Evolutionary conservation across 805 yeast species (phyloP).

Genomic region (Wickerhamia fluorescens): DNA sequence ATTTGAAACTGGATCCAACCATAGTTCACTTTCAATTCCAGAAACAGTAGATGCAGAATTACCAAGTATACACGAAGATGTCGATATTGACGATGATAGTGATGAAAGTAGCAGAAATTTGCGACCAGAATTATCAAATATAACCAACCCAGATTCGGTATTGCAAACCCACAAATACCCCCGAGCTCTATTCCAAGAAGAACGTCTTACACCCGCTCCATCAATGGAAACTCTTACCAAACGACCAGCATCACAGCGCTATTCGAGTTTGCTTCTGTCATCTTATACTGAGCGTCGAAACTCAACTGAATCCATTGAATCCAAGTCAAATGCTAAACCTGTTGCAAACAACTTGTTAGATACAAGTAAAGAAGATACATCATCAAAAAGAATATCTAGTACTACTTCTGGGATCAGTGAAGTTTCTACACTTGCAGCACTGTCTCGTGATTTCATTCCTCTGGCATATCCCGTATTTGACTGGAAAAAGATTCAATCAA

Average conservation of each 20-base stretch:
- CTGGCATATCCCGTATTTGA: constrained; percentile 28
- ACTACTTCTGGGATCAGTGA: constrained; percentile 1
- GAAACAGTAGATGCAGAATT: constrained; percentile 34
- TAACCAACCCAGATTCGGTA: constrained; percentile 16
- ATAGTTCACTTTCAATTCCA: constrained; percentile 29
- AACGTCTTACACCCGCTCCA: constrained; percentile 16
- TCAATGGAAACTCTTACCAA: constrained; percentile 5
- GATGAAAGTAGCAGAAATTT: constrained; percentile 2
- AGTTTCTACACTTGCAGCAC: constrained; percentile 1
- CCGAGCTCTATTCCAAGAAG: constrained; percentile 19
- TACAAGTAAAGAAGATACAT: neutral
- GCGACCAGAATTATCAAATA: neutral
- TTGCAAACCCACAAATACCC: constrained; percentile 16
- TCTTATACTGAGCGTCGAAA: neutral
- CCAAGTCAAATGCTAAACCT: neutral
- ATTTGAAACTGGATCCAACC: constrained; percentile 11
- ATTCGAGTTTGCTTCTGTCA: constrained; percentile 18
- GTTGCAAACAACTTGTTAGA: neutral
- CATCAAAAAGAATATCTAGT: constrained; percentile 1
- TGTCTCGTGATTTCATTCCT: constrained; percentile 2
- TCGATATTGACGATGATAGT: constrained; percentile 14
- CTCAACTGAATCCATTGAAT: neutral
- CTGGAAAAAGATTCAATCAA: constrained; percentile 35
- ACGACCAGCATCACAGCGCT: constrained; percentile 11
- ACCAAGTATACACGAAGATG: constrained; percentile 30